These are phyloP conservation scores for Vigna angularis DNA, from an alignment of 306 rosid genomes.

Conservation along the genomic window DNA sequence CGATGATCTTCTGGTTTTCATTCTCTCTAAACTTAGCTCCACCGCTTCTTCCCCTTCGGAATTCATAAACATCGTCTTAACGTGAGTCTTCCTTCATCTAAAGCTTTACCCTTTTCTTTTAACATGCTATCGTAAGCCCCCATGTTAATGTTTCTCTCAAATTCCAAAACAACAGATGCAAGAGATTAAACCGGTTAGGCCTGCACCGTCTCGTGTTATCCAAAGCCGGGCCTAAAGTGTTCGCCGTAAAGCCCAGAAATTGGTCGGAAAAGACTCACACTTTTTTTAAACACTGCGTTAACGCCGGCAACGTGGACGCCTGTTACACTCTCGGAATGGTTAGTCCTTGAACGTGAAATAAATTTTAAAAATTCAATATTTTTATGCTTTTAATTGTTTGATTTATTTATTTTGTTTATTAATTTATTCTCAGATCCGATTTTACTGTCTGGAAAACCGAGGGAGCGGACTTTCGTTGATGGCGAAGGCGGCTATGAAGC, in stretches of 20 bases:
- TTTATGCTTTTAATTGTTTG: background rate
- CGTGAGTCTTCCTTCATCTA: conserved; percentile 51
- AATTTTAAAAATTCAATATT: background rate
- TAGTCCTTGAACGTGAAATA: conserved; percentile 19
- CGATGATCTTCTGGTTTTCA: conserved; percentile 69
- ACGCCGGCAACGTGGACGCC: conserved; percentile 84
- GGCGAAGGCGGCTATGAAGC: conserved; percentile 80
- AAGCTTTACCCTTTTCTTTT: no score
- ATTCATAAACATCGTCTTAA: conserved; percentile 54
- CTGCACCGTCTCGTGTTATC: conserved; percentile 70
- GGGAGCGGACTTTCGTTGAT: conserved; percentile 68
- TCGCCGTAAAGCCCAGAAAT: conserved; percentile 55
- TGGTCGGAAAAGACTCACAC: conserved; percentile 77
- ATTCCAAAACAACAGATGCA: conserved; percentile 58
- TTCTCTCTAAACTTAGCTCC: conserved; percentile 77
- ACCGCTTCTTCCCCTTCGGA: conserved; percentile 76
- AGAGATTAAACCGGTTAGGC: conserved; percentile 64
- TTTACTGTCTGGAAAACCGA: conserved; percentile 80
- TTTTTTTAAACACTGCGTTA: conserved; percentile 66
- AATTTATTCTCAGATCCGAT: conserved; percentile 66
- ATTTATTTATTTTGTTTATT: background rate
- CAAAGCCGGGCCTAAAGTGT: conserved; percentile 59
- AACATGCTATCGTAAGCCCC: no score
- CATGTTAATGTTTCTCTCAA: background rate
- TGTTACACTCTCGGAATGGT: conserved; percentile 95